Percentiles rank a stretch among this genome's conserved stretches.
Evolutionary conservation across 192 early-diverging fungal genomes (phyloP).

Genomic region (Polychytrium aggregatum): DNA sequence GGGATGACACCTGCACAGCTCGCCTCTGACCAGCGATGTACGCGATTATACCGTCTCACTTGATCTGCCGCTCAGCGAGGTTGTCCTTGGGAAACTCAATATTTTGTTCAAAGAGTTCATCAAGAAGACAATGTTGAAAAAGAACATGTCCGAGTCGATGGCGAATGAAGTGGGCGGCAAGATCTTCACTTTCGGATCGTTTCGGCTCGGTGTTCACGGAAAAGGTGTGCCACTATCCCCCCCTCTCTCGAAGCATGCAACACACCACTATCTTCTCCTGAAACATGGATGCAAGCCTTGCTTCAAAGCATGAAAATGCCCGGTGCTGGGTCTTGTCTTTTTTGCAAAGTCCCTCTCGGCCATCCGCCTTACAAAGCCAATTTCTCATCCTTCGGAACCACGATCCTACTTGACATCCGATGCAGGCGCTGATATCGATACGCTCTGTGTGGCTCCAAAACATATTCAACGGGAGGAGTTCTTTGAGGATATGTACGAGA

Average conservation of each 20-base stretch:
- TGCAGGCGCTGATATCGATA: slow-evolving; percentile 94
- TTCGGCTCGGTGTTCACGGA: slow-evolving; percentile 88
- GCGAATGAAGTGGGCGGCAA: slow-evolving; percentile 86
- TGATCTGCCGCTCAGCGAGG: slow-evolving; percentile 39
- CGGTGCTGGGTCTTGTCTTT: background rate
- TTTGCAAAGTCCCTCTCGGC: too few relatives aligned
- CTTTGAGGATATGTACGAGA: slow-evolving; percentile 76
- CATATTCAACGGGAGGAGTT: slow-evolving; percentile 88
- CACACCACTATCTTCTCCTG: background rate
- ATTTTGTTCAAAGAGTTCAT: slow-evolving; percentile 89
- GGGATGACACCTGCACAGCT: background rate
- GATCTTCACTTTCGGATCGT: slow-evolving; percentile 96
- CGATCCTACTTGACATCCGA: background rate
- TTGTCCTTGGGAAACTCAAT: slow-evolving; percentile 81
- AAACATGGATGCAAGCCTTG: background rate
- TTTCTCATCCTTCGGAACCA: too few relatives aligned
- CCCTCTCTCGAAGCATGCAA: background rate
- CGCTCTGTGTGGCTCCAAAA: slow-evolving; percentile 84
- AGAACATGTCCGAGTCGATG: slow-evolving; percentile 65
- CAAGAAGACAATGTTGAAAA: slow-evolving; percentile 57
- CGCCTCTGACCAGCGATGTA: background rate
- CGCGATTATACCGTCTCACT: background rate
- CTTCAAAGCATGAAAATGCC: too few relatives aligned
- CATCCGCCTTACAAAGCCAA: too few relatives aligned
- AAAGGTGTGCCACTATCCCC: slow-evolving; percentile 39